Conservation (phyloP, 2,329 filamentous ascomycete genomes). For the Pseudomassariella vexata region DNA sequence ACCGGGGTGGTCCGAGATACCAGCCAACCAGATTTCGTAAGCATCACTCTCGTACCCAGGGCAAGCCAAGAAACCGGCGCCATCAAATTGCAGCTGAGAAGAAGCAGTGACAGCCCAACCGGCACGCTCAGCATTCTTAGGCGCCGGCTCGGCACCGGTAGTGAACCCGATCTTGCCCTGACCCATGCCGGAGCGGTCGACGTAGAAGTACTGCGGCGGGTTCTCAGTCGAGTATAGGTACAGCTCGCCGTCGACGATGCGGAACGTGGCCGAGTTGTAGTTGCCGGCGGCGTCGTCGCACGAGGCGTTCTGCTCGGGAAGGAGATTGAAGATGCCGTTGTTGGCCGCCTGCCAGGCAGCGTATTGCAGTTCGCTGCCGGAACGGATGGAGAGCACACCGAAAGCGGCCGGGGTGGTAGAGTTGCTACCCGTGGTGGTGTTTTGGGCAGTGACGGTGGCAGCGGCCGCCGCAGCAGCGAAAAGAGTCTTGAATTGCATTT, state of each 20-base stretch:
- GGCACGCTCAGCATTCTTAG: slow-evolving; percentile 36
- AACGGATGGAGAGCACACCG: slow-evolving; percentile 42
- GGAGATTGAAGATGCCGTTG: slow-evolving; percentile 36
- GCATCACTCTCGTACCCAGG: slow-evolving; percentile 36
- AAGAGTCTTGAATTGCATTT: no score
- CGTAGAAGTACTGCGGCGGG: slow-evolving; percentile 41
- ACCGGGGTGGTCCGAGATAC: slow-evolving; percentile 27
- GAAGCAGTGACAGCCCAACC: slow-evolving; percentile 39
- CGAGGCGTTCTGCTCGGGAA: slow-evolving; percentile 37
- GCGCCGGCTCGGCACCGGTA: slow-evolving; percentile 33
- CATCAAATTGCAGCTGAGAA: slow-evolving; percentile 40
- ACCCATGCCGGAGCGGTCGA: slow-evolving; percentile 55
- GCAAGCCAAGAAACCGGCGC: slow-evolving; percentile 45
- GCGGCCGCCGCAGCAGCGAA: slow-evolving; percentile 12
- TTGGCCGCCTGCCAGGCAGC: slow-evolving; percentile 35
- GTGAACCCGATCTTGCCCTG: slow-evolving; percentile 49
- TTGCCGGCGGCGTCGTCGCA: slow-evolving; percentile 35
- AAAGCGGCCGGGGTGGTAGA: slow-evolving; percentile 32
- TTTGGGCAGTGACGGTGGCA: slow-evolving; percentile 20
- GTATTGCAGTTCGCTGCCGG: slow-evolving; percentile 43
- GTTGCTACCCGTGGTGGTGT: no score
- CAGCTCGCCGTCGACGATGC: slow-evolving; percentile 36
- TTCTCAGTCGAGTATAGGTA: slow-evolving; percentile 40
- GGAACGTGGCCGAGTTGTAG: slow-evolving; percentile 42
- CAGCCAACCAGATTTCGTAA: slow-evolving; percentile 31